Base-by-base conservation (phyloP, 345 rosid genomes). In the Odontarrhena argentea region DNA sequence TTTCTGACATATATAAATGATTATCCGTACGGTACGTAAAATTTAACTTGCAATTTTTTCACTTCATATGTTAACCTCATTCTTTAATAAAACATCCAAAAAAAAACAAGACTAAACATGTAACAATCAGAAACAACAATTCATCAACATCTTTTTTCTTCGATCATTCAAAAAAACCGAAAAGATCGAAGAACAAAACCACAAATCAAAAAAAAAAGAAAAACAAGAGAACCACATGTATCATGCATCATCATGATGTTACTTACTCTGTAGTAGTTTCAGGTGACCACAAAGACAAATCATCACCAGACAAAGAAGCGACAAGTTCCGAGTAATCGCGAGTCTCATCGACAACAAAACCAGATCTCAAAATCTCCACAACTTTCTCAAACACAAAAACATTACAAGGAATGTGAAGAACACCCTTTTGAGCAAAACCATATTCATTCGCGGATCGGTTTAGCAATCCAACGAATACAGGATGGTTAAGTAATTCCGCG, bases 401-500 rank as follows among this genome's bases (percentile, higher is more conserved):
- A 77, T 84, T 85, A 68, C 97, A 91, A 1, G 97, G 97, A 63
- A 95, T 95, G 56, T 84, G 84, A 6, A 95, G 90, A 10, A 87
- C 99, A 7, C 99, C 99, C 65, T 82, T 82, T 65, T 95, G 99
- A 47, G 91, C 87, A 79, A 85, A 91, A 7, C 99, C 99, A 59
- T 90, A 93, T 75, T 88, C 97, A 51, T 91, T 87, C 28, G 94
- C 99, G 26, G 99, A 91, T 55, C 79, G 73, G 57, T 91, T 82
- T 30, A 93, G 87, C 40, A 93, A 74, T 2, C 79, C 80, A 9
- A 81, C 68, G 72, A 94, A 87, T 9, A 84, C 78, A 12, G 97
- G 96, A 12, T 91, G 99, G 73, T 86, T 88, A 49, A 94, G 75
- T 14, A 88, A 51, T 83, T 87, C 92, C 0, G 99, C 96, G 70